These are phyloP conservation scores for Claviceps maximensis DNA, from an alignment of 2,329 filamentous ascomycete species.

Conservation along the genomic window DNA sequence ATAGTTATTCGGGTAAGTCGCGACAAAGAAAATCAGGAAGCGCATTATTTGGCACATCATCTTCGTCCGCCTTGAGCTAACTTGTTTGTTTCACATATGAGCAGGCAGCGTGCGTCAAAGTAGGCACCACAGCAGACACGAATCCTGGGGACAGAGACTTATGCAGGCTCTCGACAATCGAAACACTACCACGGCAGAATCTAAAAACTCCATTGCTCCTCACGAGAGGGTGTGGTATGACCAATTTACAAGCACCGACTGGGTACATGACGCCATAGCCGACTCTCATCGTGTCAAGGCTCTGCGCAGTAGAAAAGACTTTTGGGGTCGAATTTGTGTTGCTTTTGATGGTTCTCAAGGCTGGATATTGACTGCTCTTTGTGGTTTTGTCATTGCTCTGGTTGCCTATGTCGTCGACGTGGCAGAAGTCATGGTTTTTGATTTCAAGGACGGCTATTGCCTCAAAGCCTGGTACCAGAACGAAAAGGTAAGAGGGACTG, in stretches of 20 bases:
- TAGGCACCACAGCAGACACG: constrained; percentile 42
- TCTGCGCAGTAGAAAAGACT: constrained; percentile 67
- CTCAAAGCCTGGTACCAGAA: constrained; percentile 55
- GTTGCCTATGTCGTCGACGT: constrained; percentile 85
- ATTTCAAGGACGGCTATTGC: constrained; percentile 86
- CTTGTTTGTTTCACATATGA: neutral
- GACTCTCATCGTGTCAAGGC: constrained; percentile 83
- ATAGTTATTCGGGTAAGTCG: constrained; percentile 30
- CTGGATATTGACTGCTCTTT: constrained; percentile 85
- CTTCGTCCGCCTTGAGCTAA: neutral
- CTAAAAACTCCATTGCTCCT: constrained; percentile 51
- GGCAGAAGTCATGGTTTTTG: constrained; percentile 73
- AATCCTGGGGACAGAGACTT: constrained; percentile 48
- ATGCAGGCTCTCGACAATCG: constrained; percentile 47
- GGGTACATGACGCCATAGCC: constrained; percentile 95
- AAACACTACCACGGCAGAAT: constrained; percentile 46
- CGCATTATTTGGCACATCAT: neutral
- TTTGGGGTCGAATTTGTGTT: constrained; percentile 64
- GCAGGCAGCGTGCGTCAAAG: constrained; percentile 25
- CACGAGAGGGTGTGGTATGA: constrained; percentile 97
- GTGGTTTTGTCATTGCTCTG: constrained; percentile 72
- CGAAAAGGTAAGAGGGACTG: constrained; percentile 39
- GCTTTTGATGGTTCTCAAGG: constrained; percentile 82
- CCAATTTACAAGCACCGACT: constrained; percentile 94
- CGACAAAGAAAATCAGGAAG: neutral